phyloP scores from a whole-genome alignment of 352 stramenopile species.

The Phytophthora pistaciae region DNA sequence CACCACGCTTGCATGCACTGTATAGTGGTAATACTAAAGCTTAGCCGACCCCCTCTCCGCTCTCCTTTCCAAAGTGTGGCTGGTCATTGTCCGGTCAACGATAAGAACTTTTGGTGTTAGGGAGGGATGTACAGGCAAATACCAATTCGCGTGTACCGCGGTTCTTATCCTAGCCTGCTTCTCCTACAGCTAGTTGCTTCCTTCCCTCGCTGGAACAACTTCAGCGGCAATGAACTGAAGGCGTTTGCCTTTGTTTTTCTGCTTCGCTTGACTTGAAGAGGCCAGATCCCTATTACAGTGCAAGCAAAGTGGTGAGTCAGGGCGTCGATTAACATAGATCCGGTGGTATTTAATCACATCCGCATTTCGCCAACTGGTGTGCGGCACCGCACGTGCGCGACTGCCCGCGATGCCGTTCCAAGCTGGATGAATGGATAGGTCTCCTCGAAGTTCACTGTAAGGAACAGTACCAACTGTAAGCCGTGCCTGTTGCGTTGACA shows the following conservation, averaged over 20 bases:
- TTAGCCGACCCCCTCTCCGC: no score
- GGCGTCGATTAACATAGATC: slow-evolving; percentile 14
- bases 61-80: not conserved
- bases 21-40: not conserved
- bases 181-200: not conserved
- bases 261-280: no score
- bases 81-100: not conserved
- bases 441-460: not conserved
- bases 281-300: not conserved
- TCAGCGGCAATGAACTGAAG: no score
- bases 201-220: no score
- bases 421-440: not conserved
- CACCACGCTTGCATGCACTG: not conserved
- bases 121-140: not conserved
- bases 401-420: not conserved
- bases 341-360: not conserved
- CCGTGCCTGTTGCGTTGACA: not conserved
- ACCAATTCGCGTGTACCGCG: not conserved
- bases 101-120: not conserved
- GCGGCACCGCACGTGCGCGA: slow-evolving; percentile 4
- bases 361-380: not conserved
- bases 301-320: slow-evolving; percentile 6
- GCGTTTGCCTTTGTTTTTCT: no score
- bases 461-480: not conserved
- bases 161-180: not conserved